A percentile compares a stretch with the other conserved stretches of the same genome.
phyloP scores from a whole-genome alignment of 768 basidiomycete genomes.

The Clavulina sp. region DNA sequence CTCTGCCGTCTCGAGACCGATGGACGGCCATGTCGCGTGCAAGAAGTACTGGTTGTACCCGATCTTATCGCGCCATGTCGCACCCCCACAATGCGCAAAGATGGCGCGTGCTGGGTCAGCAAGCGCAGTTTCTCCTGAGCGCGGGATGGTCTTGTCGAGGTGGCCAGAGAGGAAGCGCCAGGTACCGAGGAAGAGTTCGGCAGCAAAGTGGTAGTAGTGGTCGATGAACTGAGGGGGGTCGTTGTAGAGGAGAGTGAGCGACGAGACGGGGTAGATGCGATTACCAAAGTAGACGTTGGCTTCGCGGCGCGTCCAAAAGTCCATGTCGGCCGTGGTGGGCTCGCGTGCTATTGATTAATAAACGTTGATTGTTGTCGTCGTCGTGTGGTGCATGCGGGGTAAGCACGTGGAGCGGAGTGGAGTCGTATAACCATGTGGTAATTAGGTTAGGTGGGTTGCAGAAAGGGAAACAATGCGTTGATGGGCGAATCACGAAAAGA shows the following conservation, averaged over 20 bases:
- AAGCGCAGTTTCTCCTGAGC: slow-evolving; percentile 20
- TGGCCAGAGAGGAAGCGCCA: slow-evolving; percentile 39
- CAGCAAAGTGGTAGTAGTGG: slow-evolving; percentile 80
- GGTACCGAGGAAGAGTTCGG: slow-evolving; percentile 58
- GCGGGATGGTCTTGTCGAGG: slow-evolving; percentile 16
- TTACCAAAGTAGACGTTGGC: slow-evolving; percentile 46
- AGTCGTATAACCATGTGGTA: too few species aligned
- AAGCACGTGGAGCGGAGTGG: too few species aligned
- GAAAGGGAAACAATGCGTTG: too few species aligned
- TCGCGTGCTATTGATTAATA: slow-evolving; percentile 33
- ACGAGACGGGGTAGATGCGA: slow-evolving; percentile 50
- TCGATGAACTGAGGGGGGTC: slow-evolving; percentile 62
- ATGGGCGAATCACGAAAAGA: too few species aligned
- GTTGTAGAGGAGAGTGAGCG: slow-evolving; percentile 27
- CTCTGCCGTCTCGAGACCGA: slow-evolving; percentile 40
- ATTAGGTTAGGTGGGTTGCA: too few species aligned
- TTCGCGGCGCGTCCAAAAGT: slow-evolving; percentile 38
- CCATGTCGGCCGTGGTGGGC: slow-evolving; percentile 47
- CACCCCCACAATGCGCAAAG: slow-evolving; percentile 34
- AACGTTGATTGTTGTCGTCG: neutral
- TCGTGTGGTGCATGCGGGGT: neutral
- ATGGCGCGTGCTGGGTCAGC: slow-evolving; percentile 51
- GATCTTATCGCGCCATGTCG: slow-evolving; percentile 55
- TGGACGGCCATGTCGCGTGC: slow-evolving; percentile 41
- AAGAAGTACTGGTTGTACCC: slow-evolving; percentile 66